Base-by-base conservation (phyloP, 108 stramenopile species). In the Skeletonema marinoi region DNA sequence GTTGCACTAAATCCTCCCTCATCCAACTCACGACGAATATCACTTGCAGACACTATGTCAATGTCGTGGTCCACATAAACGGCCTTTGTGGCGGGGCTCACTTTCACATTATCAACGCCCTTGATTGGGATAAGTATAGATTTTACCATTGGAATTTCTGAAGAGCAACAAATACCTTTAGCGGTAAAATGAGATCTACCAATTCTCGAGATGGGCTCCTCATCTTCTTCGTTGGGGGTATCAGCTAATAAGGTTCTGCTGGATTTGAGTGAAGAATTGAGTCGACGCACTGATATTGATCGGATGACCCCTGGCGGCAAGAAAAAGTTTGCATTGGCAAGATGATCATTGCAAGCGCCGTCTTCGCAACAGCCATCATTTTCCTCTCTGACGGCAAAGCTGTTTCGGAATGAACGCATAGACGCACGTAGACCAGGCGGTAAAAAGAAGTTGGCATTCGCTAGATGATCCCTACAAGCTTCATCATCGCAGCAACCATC, bases 11-110 rank as follows among this genome's bases (percentile, higher is more conserved):
- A 86, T 1, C 58, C 54, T 30, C 71, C 69, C 0, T 75, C 54
- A 67, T 87, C 82, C 68, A 94, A 69, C 12, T 73, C 76, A 25
- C 78, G 70, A 32, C 46, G 64, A 64, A 94, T 78, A 19, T 74
- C 81, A 10, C 42, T 54, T 0, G 88, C 89, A 4, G 87, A 66
- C 11, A 89, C 63, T 4, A 60, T 46, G 54, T 78, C 60, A 9
- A 73, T 19, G 65, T 89, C 79, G 75, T 94, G 90, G 21, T 86
- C 81, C 7, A 90, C 87, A 66, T 88, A 87, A 30, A 88, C 80
- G 42, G 81, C 54, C 74, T 80, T 74, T 50, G 78, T 83, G 2
- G 88, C 75, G 33, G 88, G 65, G 63, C 88, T 87, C 51, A 91
- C 83, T 10, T 64, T 65, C 7, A 91, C 78, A n/a, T 78, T 59